Conservation (phyloP, 1,139 yeast genomes). For the Lodderomyces elongisporus region DNA sequence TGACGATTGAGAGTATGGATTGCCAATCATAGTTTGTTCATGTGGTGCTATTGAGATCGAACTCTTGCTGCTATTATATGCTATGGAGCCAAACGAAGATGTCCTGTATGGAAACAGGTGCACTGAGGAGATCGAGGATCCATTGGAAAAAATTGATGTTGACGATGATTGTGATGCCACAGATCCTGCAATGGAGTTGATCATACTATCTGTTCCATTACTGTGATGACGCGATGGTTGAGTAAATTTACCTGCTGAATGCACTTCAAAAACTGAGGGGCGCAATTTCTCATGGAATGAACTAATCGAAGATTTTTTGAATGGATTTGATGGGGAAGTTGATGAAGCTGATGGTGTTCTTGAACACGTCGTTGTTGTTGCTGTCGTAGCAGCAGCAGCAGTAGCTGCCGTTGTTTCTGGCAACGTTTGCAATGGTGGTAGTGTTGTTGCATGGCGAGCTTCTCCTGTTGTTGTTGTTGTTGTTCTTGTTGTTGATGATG, state of each 20-base stretch:
- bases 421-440: conserved; percentile 5
- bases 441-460: too few species aligned
- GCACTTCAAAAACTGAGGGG: conserved; percentile 41
- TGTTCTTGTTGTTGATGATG: too few species aligned
- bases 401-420: conserved; percentile 6
- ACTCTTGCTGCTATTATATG: conserved; percentile 13
- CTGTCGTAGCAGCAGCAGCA: not conserved
- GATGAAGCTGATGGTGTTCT: not conserved
- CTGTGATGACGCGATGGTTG: too few species aligned
- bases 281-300: conserved; percentile 31
- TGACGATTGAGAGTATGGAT: not conserved
- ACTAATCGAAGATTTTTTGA: conserved; percentile 18
- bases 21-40: too few species aligned
- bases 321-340: not conserved
- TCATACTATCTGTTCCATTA: too few species aligned
- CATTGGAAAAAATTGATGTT: conserved; percentile 28
- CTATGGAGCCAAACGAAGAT: conserved; percentile 19
- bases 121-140: conserved; percentile 26
- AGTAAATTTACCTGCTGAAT: conserved; percentile 12
- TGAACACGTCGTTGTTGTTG: too few species aligned
- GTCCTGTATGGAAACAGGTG: conserved; percentile 17
- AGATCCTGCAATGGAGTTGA: conserved; percentile 14
- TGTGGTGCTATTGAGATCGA: conserved; percentile 25
- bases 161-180: conserved; percentile 27
- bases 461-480: too few species aligned